Conservation (phyloP, 192 early-diverging fungal species). For the Coemansia sp. region DNA sequence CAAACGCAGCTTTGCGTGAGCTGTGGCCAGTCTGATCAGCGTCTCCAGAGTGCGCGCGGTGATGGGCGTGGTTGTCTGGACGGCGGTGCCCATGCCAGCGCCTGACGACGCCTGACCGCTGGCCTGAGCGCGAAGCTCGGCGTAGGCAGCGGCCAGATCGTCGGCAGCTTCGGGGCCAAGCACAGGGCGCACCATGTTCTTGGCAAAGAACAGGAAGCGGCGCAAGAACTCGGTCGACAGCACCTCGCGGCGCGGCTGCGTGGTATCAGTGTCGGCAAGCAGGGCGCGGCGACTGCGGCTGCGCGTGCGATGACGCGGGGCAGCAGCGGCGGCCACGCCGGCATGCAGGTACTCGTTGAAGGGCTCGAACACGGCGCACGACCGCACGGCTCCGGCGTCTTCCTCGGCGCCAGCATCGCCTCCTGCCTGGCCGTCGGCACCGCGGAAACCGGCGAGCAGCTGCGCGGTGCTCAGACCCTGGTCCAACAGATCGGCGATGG, state of each 20-base stretch:
- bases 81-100: constrained; percentile 54
- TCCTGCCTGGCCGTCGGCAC: constrained; percentile 46
- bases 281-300: constrained; percentile 31
- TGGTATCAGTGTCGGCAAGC: constrained; percentile 15
- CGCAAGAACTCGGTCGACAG: constrained; percentile 87
- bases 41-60: constrained; percentile 99
- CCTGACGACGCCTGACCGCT: constrained; percentile 47
- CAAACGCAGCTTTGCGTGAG: constrained; percentile 92
- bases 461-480: constrained; percentile 35
- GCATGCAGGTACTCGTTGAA: constrained; percentile 83
- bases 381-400: constrained; percentile 56
- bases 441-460: constrained; percentile 31
- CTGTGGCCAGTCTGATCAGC: constrained; percentile 92
- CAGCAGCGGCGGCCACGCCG: constrained; percentile 59
- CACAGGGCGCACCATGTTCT: constrained; percentile 78
- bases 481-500: constrained; percentile 48
- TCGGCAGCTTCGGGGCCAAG: constrained; percentile 82
- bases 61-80: constrained; percentile 90
- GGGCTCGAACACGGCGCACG: constrained; percentile 79
- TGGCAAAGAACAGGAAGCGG: constrained; percentile 94
- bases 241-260: constrained; percentile 59
- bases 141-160: constrained; percentile 77
- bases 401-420: constrained; percentile 50
- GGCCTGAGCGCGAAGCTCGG: constrained; percentile 77
- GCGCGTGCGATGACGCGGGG: constrained; percentile 23